Conservation (phyloP, 495 filamentous ascomycete species). For the Trichoderma erinaceum region DNA sequence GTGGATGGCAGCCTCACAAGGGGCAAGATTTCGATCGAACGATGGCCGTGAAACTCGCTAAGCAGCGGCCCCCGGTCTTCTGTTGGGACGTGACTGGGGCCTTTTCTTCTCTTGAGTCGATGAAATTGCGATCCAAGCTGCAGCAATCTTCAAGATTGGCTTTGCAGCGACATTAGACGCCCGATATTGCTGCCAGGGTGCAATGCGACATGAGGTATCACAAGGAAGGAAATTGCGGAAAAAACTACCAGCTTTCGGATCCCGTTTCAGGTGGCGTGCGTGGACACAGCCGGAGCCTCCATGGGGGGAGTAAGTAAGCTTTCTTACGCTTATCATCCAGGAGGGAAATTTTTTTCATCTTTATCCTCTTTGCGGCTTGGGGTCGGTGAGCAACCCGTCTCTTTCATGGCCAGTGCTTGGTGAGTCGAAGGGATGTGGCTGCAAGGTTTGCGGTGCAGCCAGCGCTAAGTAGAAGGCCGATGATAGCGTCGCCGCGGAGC, state of each 20-base stretch:
- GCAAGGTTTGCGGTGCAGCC: conserved; percentile 3
- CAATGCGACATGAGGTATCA: conserved; percentile 8
- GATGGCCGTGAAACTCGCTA: conserved; percentile 9
- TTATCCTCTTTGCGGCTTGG: background rate
- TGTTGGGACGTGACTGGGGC: background rate
- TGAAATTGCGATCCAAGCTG: conserved; percentile 2
- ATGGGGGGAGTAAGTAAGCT: background rate
- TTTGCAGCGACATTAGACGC: background rate
- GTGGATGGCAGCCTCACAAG: conserved; percentile 6
- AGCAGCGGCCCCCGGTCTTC: background rate
- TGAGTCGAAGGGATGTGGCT: conserved; percentile 7
- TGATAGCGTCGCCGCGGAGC: conserved; percentile 13
- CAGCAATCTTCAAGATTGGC: background rate
- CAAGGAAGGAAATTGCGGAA: conserved; percentile 5
- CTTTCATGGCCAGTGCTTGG: background rate
- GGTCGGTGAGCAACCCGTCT: conserved; percentile 8
- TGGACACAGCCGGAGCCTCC: background rate
- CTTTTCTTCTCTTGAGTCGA: background rate
- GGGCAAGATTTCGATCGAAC: conserved; percentile 14
- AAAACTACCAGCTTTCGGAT: background rate
- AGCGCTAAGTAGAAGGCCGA: background rate
- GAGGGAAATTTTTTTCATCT: background rate
- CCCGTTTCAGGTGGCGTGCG: conserved; percentile 3
- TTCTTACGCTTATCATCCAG: background rate
- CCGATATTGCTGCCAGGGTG: background rate